Evolutionary conservation across 2,329 filamentous ascomycete species (phyloP).

Genomic region (Phaeosphaeriaceae sp.): DNA sequence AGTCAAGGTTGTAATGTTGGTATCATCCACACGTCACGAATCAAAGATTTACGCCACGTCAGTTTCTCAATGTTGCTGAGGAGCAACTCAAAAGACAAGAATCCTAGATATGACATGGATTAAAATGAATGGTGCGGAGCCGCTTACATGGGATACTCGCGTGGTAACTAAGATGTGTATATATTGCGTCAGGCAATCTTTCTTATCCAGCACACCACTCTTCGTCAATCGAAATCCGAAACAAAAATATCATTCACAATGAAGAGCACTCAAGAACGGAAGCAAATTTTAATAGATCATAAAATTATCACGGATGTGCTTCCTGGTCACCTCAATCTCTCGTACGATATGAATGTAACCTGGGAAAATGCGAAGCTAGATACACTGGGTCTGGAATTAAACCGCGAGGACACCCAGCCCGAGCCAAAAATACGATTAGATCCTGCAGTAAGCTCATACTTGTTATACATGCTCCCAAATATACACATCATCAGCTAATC

Average conservation of each 20-base stretch:
- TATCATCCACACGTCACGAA: no score
- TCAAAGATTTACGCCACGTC: no score
- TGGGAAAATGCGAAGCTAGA: slow-evolving; percentile 22
- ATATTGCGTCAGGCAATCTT: no score
- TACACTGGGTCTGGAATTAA: slow-evolving; percentile 19
- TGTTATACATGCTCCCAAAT: neutral
- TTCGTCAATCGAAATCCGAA: no score
- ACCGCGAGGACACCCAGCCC: slow-evolving; percentile 21
- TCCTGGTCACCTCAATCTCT: slow-evolving; percentile 8
- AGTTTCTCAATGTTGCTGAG: no score
- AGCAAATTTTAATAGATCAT: slow-evolving; percentile 11
- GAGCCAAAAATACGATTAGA: slow-evolving; percentile 20
- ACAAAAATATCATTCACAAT: slow-evolving; percentile 1
- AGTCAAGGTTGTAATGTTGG: no score
- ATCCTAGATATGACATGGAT: no score
- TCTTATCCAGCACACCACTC: no score
- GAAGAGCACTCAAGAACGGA: slow-evolving; percentile 7
- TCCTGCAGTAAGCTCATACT: slow-evolving; percentile 11
- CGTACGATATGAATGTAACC: slow-evolving; percentile 19
- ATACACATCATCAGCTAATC: neutral
- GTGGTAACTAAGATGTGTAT: no score
- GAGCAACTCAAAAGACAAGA: no score
- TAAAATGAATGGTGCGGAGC: no score
- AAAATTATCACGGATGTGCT: slow-evolving; percentile 30
- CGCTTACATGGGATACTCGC: no score